Evolutionary conservation across 2,329 filamentous ascomycete species (phyloP), one percentile per base, ranked within the genome.

Genomic region (Fonsecaea multimorphosa): DNA sequence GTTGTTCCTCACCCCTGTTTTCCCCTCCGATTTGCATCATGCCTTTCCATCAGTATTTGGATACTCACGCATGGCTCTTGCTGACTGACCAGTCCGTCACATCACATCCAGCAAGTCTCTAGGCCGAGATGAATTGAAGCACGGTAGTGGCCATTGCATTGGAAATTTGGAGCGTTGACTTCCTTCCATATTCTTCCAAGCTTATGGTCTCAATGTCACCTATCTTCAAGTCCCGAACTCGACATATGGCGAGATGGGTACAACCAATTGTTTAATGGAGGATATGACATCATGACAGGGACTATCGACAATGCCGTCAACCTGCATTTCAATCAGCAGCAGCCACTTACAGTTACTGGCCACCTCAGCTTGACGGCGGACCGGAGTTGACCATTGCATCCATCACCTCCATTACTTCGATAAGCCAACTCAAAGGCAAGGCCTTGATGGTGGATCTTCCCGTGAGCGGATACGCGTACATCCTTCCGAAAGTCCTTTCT

Each of bases 101-200:
- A 31, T 31, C 29, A 31, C 29, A 4, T 31, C 29, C 8, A 31
- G 8, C 8, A 8, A 24, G 46, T 24, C 27, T 52, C 46, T 12
- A 12, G 38, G 16, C 4, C 9, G 44, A 24, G 11, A 14, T 3
- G 3, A 14, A 16, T 16, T 14, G 22, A 24, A 24, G 19, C 5
- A 49, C 9, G 11, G 44, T 22, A 16, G 0, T 2, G 22, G 9
- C 9, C 5, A 3, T 19, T 32, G 7, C 12, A 44, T 19, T 54
- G 14, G 29, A 7, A n/a, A 2, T 3, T 54, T 31, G 67, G 69
- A 12, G 67, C 69, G 12, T 71, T 71, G 46, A 70, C 65, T 7
- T 51, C 70, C 73, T 53, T 67, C 75, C n/a, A 71, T 92, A 2
- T 72, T 74, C 63, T 75, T 75, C 66, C 67, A 65, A n/a, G 71